Evolutionary conservation across 495 filamentous ascomycete genomes (phyloP), one percentile per base, ranked within the genome.

Genomic region (Pyronema domesticum): DNA sequence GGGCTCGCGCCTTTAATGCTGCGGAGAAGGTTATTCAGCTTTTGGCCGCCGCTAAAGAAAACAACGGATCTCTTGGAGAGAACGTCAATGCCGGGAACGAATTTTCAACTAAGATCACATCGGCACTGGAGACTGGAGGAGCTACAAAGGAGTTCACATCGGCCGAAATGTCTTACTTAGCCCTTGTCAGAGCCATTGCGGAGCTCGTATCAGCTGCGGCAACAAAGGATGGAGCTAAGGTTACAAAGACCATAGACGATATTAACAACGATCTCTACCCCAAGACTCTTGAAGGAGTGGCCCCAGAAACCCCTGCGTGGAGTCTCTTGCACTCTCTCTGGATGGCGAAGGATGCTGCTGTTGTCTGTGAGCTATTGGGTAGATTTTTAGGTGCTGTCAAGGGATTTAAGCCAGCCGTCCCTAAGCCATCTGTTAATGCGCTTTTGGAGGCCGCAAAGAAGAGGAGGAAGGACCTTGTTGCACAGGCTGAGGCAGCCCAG

Each of bases 1-100:
- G 63, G 63, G 56, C 55, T 7, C 58, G 57, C 18, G 62, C 55
- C 6, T 65, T 65, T 44, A 56, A 47, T 9, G 53, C 60, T 1
- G 62, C 60, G 9, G 62, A 65, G 51, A 55, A 54, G 5, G n/a
- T 58, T 15, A 36, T 56, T 6, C 30, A 40, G 42, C 55, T 51
- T 40, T 56, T 59, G 10, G 33, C 46, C 39, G 39, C 43, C 17
- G 44, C 15, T 14, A 58, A 60, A 18, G 46, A 44, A 8, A 17
- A 45, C 5, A 54, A 46, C 10, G 15, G 23, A 11, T 15, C 46
- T 19, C 15, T 56, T 8, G 0, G 55, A 40, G 45, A 60, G 45
- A 10, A 19, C 30, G 2, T 42, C 30, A 7, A 44, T 54, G 14
- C 36, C 60, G 8, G 37, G 48, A 11, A 57, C 37, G 14, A 53